These are phyloP conservation scores for Leccinum fuscescens DNA, from an alignment of 1,284 basidiomycete genomes.

Conservation along the genomic window DNA sequence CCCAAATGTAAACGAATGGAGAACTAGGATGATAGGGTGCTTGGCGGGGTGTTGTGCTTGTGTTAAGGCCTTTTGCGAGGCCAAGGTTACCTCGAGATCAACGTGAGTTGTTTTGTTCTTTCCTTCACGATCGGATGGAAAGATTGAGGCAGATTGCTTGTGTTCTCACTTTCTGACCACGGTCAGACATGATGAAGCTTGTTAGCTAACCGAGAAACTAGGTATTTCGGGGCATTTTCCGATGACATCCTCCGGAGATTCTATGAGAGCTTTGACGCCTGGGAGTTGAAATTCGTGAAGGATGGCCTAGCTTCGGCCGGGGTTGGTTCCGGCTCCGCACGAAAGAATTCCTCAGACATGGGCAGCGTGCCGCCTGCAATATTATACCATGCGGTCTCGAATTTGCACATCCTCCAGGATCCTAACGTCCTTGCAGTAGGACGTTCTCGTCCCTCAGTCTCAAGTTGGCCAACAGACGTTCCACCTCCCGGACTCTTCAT, in stretches of 20 bases:
- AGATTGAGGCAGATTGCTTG: conserved; percentile 7
- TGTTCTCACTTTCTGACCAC: conserved; percentile 11
- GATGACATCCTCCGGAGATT: conserved; percentile 54
- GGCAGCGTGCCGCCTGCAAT: conserved; percentile 45
- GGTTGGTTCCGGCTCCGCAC: conserved; percentile 22
- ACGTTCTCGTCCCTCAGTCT: conserved; percentile 41
- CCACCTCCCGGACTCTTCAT: conserved; percentile 60
- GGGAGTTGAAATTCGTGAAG: conserved; percentile 58
- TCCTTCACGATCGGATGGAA: background rate
- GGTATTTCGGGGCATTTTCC: conserved; percentile 66
- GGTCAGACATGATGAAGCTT: conserved; percentile 1
- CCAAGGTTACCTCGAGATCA: conserved; percentile 57
- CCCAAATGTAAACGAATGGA: conserved; percentile 60
- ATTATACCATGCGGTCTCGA: conserved; percentile 67
- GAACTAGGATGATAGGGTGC: conserved; percentile 52
- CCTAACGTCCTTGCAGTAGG: conserved; percentile 47
- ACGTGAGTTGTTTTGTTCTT: conserved; percentile 53
- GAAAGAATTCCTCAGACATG: conserved; percentile 13
- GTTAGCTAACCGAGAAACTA: conserved; percentile 34
- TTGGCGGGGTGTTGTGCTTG: conserved; percentile 66
- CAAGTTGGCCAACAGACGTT: conserved; percentile 56
- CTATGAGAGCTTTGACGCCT: conserved; percentile 62
- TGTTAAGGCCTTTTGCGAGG: conserved; percentile 61
- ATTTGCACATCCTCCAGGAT: conserved; percentile 59
- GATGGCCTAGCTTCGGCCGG: conserved; percentile 42